A percentile compares a stretch with the other conserved stretches of the same genome.
phyloP scores from a whole-genome alignment of 2,329 filamentous ascomycete genomes.

The Alternaria tenuissima region DNA sequence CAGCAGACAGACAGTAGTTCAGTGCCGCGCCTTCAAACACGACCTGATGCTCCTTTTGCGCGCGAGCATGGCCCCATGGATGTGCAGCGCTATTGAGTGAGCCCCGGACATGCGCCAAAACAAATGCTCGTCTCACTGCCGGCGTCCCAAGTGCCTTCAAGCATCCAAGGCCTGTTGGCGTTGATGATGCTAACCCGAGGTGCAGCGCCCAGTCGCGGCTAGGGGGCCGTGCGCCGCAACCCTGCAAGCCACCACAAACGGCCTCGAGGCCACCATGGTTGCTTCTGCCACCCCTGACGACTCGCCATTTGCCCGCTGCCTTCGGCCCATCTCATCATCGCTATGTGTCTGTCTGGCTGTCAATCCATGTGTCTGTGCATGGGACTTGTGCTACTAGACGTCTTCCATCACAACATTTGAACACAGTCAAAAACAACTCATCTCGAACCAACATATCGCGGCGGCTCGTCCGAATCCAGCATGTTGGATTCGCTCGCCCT shows the following conservation, averaged over 20 bases:
- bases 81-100: slow-evolving; percentile 9
- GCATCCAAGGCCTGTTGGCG: background rate
- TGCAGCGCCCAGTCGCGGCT: slow-evolving; percentile 5
- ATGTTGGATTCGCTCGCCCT: too few relatives aligned
- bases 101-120: slow-evolving; percentile 22
- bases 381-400: too few relatives aligned
- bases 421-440: background rate
- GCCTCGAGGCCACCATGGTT: slow-evolving; percentile 8
- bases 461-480: too few relatives aligned
- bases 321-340: background rate
- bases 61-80: slow-evolving; percentile 18
- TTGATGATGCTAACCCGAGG: slow-evolving; percentile 10
- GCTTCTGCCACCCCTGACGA: slow-evolving; percentile 5
- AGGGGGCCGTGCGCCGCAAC: background rate
- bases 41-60: slow-evolving; percentile 24
- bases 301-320: background rate
- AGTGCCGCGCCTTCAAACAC: slow-evolving; percentile 5
- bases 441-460: background rate
- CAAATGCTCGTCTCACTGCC: slow-evolving; percentile 12
- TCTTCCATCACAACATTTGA: too few relatives aligned
- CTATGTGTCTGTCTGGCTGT: too few relatives aligned
- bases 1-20: slow-evolving; percentile 10
- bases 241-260: slow-evolving; percentile 16
- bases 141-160: background rate
- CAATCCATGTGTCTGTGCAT: too few relatives aligned